Conservation (phyloP, 2,329 filamentous ascomycete species). For the Orbilia quercus region DNA sequence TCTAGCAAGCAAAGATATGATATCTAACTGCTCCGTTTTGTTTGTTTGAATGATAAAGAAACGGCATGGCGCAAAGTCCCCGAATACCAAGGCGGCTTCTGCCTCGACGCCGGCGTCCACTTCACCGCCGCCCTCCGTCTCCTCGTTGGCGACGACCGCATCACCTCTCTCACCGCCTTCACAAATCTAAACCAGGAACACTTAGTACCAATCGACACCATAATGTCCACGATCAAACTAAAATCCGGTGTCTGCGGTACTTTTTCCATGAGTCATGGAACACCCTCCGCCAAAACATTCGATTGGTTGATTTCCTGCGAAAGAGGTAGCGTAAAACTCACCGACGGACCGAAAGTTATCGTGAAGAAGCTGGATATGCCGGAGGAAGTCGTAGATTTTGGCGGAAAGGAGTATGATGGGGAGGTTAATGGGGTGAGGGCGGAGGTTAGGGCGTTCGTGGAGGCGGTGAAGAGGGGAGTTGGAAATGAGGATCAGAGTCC, state of each 20-base stretch:
- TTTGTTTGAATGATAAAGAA: too few species aligned
- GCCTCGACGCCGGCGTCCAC: conserved; percentile 81
- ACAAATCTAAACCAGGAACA: conserved; percentile 69
- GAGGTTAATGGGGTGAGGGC: conserved; percentile 69
- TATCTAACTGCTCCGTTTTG: not conserved
- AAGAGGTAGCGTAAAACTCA: conserved; percentile 68
- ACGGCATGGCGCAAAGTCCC: conserved; percentile 75
- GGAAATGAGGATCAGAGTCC: conserved; percentile 68
- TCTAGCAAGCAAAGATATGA: too few species aligned
- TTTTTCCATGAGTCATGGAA: conserved; percentile 71
- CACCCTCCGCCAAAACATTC: conserved; percentile 66
- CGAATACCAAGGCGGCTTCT: conserved; percentile 78
- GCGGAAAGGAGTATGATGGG: conserved; percentile 58
- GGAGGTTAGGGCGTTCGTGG: conserved; percentile 73
- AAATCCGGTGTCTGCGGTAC: conserved; percentile 70
- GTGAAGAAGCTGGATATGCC: conserved; percentile 61
- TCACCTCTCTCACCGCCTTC: conserved; percentile 68
- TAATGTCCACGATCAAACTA: conserved; percentile 71
- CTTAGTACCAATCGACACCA: conserved; percentile 74
- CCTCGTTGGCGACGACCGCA: conserved; percentile 67
- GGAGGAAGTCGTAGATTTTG: conserved; percentile 65
- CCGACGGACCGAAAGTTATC: conserved; percentile 65
- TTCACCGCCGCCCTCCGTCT: conserved; percentile 73
- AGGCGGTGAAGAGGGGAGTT: conserved; percentile 66
- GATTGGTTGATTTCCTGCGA: conserved; percentile 72